Conservation (phyloP, 305 asterid genomes). For the Solanum hybrid region DNA sequence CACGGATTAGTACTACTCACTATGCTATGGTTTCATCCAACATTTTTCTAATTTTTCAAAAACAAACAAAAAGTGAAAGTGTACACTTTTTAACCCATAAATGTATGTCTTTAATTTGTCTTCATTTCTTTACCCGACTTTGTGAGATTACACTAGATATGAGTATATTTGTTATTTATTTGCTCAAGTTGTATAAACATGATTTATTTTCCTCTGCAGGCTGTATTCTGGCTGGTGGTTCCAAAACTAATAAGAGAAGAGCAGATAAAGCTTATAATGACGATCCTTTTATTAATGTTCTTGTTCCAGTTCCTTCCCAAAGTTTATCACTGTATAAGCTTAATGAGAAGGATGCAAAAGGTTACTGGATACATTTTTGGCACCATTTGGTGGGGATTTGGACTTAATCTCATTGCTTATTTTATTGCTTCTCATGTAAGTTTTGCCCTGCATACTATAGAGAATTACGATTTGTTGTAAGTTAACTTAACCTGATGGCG, state of each 20-base stretch:
- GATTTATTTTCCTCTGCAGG: slow-evolving; percentile 1
- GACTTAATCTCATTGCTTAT: slow-evolving; percentile 24
- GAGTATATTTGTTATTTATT: background rate
- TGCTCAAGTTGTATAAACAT: background rate
- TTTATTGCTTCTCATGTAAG: slow-evolving; percentile 75
- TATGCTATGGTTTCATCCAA: background rate
- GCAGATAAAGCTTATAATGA: slow-evolving; percentile 14
- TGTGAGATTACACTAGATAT: background rate
- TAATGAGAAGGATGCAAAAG: slow-evolving; percentile 21
- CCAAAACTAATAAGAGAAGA: slow-evolving; percentile 18
- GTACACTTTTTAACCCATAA: background rate
- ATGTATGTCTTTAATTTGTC: background rate
- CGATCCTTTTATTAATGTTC: slow-evolving; percentile 16
- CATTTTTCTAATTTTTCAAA: background rate
- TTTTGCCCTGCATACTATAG: background rate
- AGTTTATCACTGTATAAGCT: slow-evolving; percentile 17
- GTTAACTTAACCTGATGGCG: background rate
- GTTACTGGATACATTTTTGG: slow-evolving; percentile 20
- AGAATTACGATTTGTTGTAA: background rate
- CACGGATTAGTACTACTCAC: background rate
- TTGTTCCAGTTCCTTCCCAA: slow-evolving; percentile 21
- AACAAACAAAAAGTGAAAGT: background rate
- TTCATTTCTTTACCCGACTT: background rate
- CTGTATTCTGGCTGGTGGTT: slow-evolving; percentile 15
- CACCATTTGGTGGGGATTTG: slow-evolving; percentile 25